A percentile compares a stretch with the other conserved stretches of the same genome.
phyloP scores from a whole-genome alignment of 129 eudicot genomes.

The Flaveria trinervia region DNA sequence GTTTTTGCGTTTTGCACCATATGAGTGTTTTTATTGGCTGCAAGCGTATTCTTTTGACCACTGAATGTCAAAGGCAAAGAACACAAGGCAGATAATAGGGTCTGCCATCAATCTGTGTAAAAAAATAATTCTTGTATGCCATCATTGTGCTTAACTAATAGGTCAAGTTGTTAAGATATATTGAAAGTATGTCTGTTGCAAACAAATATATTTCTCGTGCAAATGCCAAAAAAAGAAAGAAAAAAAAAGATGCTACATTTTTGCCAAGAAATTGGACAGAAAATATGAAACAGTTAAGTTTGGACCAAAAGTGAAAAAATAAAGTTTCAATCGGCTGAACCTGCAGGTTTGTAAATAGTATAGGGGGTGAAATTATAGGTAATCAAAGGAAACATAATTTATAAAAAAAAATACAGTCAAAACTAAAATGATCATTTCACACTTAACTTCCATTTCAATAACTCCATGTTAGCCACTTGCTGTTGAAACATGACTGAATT shows the following conservation, averaged over 20 bases:
- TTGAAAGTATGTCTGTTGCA: too few relatives aligned
- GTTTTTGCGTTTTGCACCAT: too few relatives aligned
- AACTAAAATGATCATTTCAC: conserved; percentile 13
- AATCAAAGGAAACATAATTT: conserved; percentile 2
- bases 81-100: neutral
- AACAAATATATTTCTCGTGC: too few relatives aligned
- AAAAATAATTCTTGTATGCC: neutral
- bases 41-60: neutral
- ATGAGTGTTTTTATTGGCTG: neutral
- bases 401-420: conserved; percentile 26
- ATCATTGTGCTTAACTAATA: too few relatives aligned
- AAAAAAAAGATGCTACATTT: neutral
- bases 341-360: conserved; percentile 16
- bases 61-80: neutral
- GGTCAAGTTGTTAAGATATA: too few relatives aligned
- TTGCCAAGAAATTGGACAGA: neutral
- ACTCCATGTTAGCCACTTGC: conserved; percentile 33
- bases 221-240: too few relatives aligned
- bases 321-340: neutral
- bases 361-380: neutral
- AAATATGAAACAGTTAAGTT: neutral
- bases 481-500: conserved; percentile 28
- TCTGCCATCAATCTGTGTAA: neutral
- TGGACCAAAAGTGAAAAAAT: neutral
- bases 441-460: conserved; percentile 26